phyloP scores from a whole-genome alignment of 179 eudicot species.

The Amaranthus tricolor region DNA sequence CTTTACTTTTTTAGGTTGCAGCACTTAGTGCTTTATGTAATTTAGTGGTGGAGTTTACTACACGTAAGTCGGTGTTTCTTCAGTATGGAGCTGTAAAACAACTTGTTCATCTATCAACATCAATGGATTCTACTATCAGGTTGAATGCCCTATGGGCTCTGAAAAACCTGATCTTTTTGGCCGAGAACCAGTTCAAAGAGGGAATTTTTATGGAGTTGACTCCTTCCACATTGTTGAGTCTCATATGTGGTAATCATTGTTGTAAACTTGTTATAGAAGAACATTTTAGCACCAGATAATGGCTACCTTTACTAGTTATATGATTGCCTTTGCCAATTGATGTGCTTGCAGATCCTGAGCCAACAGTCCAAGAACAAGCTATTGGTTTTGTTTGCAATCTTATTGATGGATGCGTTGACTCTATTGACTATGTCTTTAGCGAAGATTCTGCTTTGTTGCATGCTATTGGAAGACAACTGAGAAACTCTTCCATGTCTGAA shows the following conservation, averaged over 20 bases:
- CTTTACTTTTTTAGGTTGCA: conserved; percentile 54
- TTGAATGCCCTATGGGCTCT: conserved; percentile 77
- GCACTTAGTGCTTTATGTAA: conserved; percentile 82
- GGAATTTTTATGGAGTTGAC: conserved; percentile 60
- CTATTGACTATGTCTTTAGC: conserved; percentile 55
- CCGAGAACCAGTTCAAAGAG: conserved; percentile 61
- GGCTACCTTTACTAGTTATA: background rate
- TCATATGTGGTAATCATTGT: conserved; percentile 64
- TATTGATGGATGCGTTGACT: conserved; percentile 67
- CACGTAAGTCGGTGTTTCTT: conserved; percentile 56
- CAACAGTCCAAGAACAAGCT: conserved; percentile 93
- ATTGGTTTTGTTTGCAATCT: conserved; percentile 75
- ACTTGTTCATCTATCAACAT: conserved; percentile 82
- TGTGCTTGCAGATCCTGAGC: conserved; percentile 68
- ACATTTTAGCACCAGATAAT: background rate
- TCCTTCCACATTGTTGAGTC: conserved; percentile 59
- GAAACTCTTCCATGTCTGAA: conserved; percentile 48
- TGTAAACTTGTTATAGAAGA: background rate
- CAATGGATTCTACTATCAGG: conserved; percentile 79
- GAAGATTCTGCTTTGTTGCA: conserved; percentile 66
- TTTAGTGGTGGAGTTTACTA: conserved; percentile 73
- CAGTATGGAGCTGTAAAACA: conserved; percentile 74
- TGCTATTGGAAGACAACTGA: conserved; percentile 69
- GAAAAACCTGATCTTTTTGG: conserved; percentile 70
- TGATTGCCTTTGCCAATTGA: conserved; percentile 1